Percentiles rank a stretch among this genome's conserved stretches.
These are phyloP conservation scores for Ogataea zsoltii DNA, from an alignment of 805 yeast genomes.

Conservation along the genomic window DNA sequence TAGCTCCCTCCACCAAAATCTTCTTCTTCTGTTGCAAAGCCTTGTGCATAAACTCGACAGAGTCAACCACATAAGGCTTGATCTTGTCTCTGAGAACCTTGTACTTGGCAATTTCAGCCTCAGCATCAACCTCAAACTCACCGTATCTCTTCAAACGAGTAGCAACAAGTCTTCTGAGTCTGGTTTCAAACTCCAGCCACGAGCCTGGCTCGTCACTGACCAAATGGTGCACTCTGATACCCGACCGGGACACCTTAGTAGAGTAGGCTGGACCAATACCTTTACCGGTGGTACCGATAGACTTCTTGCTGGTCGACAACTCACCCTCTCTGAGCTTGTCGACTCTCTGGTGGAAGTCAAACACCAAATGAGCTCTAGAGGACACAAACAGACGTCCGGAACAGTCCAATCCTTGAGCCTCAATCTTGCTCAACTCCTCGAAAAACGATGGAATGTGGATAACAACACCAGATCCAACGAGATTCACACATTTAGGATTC, in stretches of 20 bases:
- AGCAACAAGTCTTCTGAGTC: constrained; percentile 72
- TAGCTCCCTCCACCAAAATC: constrained; percentile 95
- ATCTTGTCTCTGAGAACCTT: constrained; percentile 70
- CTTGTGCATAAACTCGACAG: constrained; percentile 77
- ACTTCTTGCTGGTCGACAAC: constrained; percentile 72
- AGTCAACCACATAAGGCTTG: constrained; percentile 91
- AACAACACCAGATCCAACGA: constrained; percentile 96
- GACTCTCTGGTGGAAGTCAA: constrained; percentile 96
- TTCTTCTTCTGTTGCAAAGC: constrained; percentile 79
- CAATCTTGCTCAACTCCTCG: constrained; percentile 78
- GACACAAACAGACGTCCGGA: constrained; percentile 80
- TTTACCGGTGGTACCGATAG: constrained; percentile 97
- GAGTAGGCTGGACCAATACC: constrained; percentile 99
- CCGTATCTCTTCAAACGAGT: constrained; percentile 92
- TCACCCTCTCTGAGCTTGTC: constrained; percentile 95
- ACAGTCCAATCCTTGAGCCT: constrained; percentile 77
- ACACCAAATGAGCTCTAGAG: constrained; percentile 93
- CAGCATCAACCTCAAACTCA: constrained; percentile 82
- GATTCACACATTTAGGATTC: constrained; percentile 84
- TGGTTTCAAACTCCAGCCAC: constrained; percentile 86
- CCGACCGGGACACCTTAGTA: constrained; percentile 95
- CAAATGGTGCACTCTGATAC: constrained; percentile 94
- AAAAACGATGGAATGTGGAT: constrained; percentile 93
- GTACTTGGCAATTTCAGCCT: constrained; percentile 76
- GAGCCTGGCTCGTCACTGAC: constrained; percentile 86